Evolutionary conservation across 2,329 filamentous ascomycete genomes (phyloP).

Genomic region (Emericellopsis cladophorae): DNA sequence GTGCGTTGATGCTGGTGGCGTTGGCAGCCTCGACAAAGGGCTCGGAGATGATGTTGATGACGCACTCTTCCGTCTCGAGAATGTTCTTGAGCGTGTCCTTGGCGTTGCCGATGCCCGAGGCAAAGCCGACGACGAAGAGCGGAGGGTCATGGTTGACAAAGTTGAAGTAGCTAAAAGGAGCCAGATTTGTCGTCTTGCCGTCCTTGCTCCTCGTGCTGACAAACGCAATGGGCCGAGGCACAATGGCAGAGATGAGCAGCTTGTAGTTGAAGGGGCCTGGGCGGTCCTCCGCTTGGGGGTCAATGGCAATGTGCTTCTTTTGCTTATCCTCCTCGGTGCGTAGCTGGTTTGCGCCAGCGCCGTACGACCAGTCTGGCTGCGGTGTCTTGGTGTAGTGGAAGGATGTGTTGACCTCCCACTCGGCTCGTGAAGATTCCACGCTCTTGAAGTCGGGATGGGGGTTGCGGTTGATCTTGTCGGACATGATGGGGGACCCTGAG

Average conservation of each 20-base stretch:
- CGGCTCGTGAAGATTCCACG: slow-evolving; percentile 53
- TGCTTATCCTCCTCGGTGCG: slow-evolving; percentile 8
- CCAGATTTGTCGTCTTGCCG: slow-evolving; percentile 57
- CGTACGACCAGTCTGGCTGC: slow-evolving; percentile 53
- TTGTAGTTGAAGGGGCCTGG: slow-evolving; percentile 73
- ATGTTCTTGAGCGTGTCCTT: slow-evolving; percentile 78
- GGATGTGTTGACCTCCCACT: slow-evolving; percentile 35
- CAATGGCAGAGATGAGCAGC: slow-evolving; percentile 70
- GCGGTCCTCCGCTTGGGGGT: slow-evolving; percentile 64
- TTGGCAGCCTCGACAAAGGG: slow-evolving; percentile 82
- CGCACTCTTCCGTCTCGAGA: slow-evolving; percentile 58
- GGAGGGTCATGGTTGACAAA: slow-evolving; percentile 79
- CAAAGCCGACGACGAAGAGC: slow-evolving; percentile 54
- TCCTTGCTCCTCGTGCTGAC: slow-evolving; percentile 44
- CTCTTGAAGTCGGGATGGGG: slow-evolving; percentile 64
- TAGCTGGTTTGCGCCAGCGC: slow-evolving; percentile 49
- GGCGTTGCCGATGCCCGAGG: slow-evolving; percentile 29
- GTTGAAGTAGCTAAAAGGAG: slow-evolving; percentile 81
- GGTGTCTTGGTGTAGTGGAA: slow-evolving; percentile 49
- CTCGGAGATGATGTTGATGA: slow-evolving; percentile 80
- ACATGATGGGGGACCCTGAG: slow-evolving; percentile 8
- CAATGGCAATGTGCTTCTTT: slow-evolving; percentile 59
- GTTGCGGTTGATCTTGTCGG: slow-evolving; percentile 36
- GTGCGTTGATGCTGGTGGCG: slow-evolving; percentile 64
- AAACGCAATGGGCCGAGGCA: slow-evolving; percentile 69